Evolutionary conservation across 352 stramenopile genomes (phyloP), one percentile per base, ranked within the genome.

Genomic region (Phytophthora aleatoria): DNA sequence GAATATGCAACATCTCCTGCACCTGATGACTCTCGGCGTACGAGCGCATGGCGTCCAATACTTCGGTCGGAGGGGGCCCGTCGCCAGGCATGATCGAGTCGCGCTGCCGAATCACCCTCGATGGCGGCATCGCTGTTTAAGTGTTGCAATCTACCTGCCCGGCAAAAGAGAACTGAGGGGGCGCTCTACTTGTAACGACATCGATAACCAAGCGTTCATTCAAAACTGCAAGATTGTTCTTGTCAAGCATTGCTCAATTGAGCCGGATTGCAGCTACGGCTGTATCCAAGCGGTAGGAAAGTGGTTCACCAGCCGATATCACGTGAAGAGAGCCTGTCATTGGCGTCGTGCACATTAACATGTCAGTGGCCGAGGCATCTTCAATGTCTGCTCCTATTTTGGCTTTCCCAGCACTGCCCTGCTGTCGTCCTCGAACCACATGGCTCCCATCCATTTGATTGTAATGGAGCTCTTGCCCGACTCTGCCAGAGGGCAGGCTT

Each of bases 1-100:
- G 64, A 10, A 90, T 61, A 24, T 85, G 80, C 47, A 92, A 47
- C 72, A 94, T 76, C 39, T 82, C 76, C 44, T 89, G 66, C 24
- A 91, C 71, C 35, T 89, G 76, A 61, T 92, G 76, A 3, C 68
- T 72, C 11, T 85, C 61, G 9, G 77, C 77, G 61, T 91, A 92
- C 1, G 71, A 76, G 5, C 70, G 67, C 78, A 94, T 93, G 16
- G 66, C 72, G 43, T 86, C 74, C 35, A 87, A 27, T 24, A 90
- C 67, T 48, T 87, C 69, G 38, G 33, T 64, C 26, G 69, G 44
- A 13, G 69, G 51, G 1, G 69, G 50, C 5, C 45, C 36, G 24
- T 72, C 61, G n/a, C 49, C 57, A 6, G 28, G 49, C 26, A 64
- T 48, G 7, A 35, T 51, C 16, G 64, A 55, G 27, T 77, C 55